phyloP scores from a whole-genome alignment of 352 stramenopile species.

The Globisporangium emineosum region DNA sequence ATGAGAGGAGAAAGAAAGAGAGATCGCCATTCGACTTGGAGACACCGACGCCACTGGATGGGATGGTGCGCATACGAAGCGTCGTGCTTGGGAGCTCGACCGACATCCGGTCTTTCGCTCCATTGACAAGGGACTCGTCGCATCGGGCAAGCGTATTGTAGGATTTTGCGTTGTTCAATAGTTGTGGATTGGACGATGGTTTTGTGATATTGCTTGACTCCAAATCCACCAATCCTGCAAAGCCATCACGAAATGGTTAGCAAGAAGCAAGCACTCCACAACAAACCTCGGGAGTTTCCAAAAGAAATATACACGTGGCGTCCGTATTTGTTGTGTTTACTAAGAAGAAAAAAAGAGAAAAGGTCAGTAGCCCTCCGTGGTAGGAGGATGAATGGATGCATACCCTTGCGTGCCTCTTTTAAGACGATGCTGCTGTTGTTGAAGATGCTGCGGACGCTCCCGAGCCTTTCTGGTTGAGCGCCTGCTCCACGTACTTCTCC shows the following conservation, averaged over 20 bases:
- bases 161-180: too few species aligned
- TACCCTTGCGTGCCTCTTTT: not conserved
- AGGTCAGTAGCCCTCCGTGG: not conserved
- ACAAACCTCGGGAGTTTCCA: not conserved
- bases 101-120: not conserved
- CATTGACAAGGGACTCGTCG: not conserved
- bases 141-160: not conserved
- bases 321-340: not conserved
- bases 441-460: not conserved
- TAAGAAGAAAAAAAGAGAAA: not conserved
- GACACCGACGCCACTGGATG: not conserved
- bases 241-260: not conserved
- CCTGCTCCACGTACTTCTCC: constrained; percentile 54
- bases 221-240: not conserved
- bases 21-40: not conserved
- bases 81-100: not conserved
- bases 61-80: not conserved
- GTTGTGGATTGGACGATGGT: too few species aligned
- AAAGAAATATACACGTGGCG: not conserved
- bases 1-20: not conserved
- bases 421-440: constrained; percentile 11
- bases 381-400: not conserved
- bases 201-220: not conserved
- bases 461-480: constrained; percentile 15
- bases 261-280: not conserved